Base-by-base conservation (phyloP, 805 yeast genomes). In the Wickerhamomyces silvicola region DNA sequence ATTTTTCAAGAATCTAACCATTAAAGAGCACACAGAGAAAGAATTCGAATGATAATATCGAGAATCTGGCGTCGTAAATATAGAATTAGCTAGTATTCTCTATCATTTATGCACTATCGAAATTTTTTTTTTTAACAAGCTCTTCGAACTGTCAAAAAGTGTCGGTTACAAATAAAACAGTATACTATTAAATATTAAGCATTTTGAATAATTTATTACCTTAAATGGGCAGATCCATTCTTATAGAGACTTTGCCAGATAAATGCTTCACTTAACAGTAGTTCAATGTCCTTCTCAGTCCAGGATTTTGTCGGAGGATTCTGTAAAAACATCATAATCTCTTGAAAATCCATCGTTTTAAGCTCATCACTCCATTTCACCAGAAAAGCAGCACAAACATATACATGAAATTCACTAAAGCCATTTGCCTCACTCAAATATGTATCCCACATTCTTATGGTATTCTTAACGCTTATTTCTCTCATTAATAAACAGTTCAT, bases 401-500 rank as follows among this genome's bases (percentile, higher is more conserved):
- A 92, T 7, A 92, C 85, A 55, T 92, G 98, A 59, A 92, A 92
- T 49, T 79, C 86, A 46, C 83, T 84, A 52, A 92, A 86, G 3
- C 95, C 95, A 28, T 70, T 68, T 14, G 73, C 71, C 50, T 83
- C 87, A 30, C 84, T 72, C 4, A 83, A 56, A 55, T 92, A 92
- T 0, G 98, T 88, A 53, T 92, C 98, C 97, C 98, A 92, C 95
- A 92, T 90, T 35, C 98, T 68, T 15, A 88, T 78, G 5, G 88
- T 82, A 38, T 85, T 72, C 19, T 65, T 64, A 49, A 92, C 76
- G 25, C 80, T 75, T 27, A 92, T 68, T 49, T 92, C 98, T 43
- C 98, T 74, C 98, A 92, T 92, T 30, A 92, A 63, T 49, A 92
- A 64, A 62, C 98, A 92, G 59, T 92, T 92, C 97, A 92, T 92